Percentiles rank a stretch among this genome's conserved stretches.
phyloP scores from a whole-genome alignment of 2,329 filamentous ascomycete genomes.

The Fusarium sp. region DNA sequence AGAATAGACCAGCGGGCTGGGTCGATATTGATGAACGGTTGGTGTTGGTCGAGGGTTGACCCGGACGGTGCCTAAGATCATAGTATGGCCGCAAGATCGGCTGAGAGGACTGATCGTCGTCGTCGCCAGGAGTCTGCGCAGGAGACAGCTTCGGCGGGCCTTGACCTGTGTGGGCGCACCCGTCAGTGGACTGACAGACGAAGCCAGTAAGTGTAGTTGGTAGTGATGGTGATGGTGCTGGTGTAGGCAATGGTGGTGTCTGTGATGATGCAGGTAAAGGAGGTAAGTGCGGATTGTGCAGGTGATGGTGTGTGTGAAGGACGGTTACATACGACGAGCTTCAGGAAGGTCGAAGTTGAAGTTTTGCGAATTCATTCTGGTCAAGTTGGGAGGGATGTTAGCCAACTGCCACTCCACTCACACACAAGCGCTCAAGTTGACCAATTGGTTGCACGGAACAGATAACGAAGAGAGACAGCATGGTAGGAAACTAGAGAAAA shows the following conservation, averaged over 20 bases:
- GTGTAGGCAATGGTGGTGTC: not conserved
- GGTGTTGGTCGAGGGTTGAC: conserved; percentile 31
- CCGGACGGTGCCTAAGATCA: conserved; percentile 40
- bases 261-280: conserved; percentile 12
- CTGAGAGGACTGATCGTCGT: conserved; percentile 37
- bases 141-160: conserved; percentile 38
- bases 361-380: conserved; percentile 52
- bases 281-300: conserved; percentile 11
- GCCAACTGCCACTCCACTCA: conserved; percentile 47
- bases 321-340: conserved; percentile 48
- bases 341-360: conserved; percentile 50
- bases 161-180: conserved; percentile 34
- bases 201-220: conserved; percentile 20
- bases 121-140: conserved; percentile 37
- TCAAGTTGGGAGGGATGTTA: conserved; percentile 32
- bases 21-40: conserved; percentile 45
- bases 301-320: conserved; percentile 8
- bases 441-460: conserved; percentile 48
- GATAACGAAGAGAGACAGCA: conserved; percentile 46
- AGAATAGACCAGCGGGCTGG: conserved; percentile 47
- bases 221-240: not conserved
- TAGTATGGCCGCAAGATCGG: conserved; percentile 42
- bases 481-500: conserved; percentile 40
- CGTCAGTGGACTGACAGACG: conserved; percentile 34
- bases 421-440: conserved; percentile 38